phyloP scores from a whole-genome alignment of 2,329 filamentous ascomycete genomes.

The Byssoonygena ceratinophila region DNA sequence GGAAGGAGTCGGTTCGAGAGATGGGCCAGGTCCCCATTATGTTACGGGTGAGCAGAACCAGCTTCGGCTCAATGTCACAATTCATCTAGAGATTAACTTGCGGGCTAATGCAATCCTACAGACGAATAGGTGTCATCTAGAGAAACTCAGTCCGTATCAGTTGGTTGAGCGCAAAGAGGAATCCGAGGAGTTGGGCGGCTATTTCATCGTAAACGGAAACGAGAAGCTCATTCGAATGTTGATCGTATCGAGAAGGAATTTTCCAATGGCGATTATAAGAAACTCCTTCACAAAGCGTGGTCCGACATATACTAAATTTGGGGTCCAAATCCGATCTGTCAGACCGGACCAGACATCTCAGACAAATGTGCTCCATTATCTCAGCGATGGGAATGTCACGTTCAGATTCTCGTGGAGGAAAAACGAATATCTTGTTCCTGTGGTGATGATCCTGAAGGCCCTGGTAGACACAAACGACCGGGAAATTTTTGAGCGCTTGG shows the following conservation, averaged over 20 bases:
- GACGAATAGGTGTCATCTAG: constrained; percentile 84
- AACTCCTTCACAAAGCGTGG: constrained; percentile 84
- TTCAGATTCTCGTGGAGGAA: constrained; percentile 98
- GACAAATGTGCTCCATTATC: constrained; percentile 92
- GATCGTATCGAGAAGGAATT: constrained; percentile 82
- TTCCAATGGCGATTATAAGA: constrained; percentile 85
- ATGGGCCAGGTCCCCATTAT: constrained; percentile 86
- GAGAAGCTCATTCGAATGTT: constrained; percentile 94
- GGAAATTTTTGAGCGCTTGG: constrained; percentile 88
- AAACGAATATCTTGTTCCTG: constrained; percentile 89
- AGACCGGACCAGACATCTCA: constrained; percentile 96
- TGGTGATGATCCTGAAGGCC: constrained; percentile 94
- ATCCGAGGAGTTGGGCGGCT: constrained; percentile 88
- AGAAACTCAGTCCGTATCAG: constrained; percentile 69
- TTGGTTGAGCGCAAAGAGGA: constrained; percentile 86
- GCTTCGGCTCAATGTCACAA: constrained; percentile 13
- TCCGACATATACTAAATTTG: constrained; percentile 74
- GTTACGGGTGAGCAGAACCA: constrained; percentile 56
- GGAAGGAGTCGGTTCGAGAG: constrained; percentile 71
- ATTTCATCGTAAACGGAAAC: constrained; percentile 95
- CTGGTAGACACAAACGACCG: constrained; percentile 91
- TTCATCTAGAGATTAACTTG: constrained; percentile 2
- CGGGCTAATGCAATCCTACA: constrained; percentile 27
- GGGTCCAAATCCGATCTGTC: constrained; percentile 83
- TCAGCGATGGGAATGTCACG: constrained; percentile 89